Conservation (phyloP, 208 protist genomes). For the Leishmania aethiopica region DNA sequence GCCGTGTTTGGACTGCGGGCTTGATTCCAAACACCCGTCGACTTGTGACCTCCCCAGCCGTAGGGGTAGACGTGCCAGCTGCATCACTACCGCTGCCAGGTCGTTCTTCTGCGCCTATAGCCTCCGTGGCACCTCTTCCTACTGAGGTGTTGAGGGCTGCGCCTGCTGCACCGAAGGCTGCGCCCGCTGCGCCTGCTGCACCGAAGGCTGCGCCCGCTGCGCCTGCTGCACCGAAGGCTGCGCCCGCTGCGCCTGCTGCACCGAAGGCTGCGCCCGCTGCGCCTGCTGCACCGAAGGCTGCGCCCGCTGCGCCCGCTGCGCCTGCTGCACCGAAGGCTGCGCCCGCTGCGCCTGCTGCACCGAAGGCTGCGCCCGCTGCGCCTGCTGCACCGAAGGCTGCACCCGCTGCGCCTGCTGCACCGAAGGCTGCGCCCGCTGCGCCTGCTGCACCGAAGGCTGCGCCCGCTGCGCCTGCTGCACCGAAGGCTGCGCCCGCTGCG, state of each 20-base stretch:
- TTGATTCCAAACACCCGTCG: not conserved
- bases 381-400: constrained; percentile 1
- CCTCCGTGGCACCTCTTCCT: not conserved
- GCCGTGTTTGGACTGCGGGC: not conserved
- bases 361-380: not conserved
- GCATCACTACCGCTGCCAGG: not conserved
- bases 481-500: not conserved
- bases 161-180: constrained; percentile 19
- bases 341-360: not conserved
- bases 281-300: not conserved
- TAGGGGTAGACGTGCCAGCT: not conserved
- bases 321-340: not conserved
- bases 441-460: constrained; percentile 1
- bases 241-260: not conserved
- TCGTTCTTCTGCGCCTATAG: not conserved
- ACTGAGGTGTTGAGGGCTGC: not conserved
- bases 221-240: not conserved
- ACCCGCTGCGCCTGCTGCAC: constrained; percentile 17
- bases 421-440: constrained; percentile 13
- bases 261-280: not conserved
- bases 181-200: constrained; percentile 25
- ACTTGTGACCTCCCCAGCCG: not conserved
- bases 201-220: constrained; percentile 3
- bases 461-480: not conserved
- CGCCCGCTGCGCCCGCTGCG: not conserved